Evolutionary conservation across 1,284 basidiomycete species (phyloP).

Genomic region (Cutaneotrichosporon sp.): DNA sequence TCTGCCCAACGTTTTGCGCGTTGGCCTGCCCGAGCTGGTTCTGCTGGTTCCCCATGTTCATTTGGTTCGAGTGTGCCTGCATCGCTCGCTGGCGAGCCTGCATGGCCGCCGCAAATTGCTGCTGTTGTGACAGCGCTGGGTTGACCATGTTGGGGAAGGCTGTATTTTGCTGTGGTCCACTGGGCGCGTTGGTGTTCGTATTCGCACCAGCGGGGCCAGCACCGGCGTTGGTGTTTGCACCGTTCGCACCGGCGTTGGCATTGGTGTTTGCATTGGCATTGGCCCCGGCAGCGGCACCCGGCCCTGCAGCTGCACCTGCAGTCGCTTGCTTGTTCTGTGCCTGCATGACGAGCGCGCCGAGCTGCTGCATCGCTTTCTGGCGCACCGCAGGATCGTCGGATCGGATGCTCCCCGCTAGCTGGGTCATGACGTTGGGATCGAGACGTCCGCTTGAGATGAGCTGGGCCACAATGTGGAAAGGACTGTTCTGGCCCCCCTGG

Average conservation of each 20-base stretch:
- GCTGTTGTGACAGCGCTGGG: slow-evolving; percentile 7
- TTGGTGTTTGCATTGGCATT: slow-evolving; percentile 4
- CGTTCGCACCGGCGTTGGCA: neutral
- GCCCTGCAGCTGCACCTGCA: neutral
- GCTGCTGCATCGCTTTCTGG: slow-evolving; percentile 14
- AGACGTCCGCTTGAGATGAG: slow-evolving; percentile 14
- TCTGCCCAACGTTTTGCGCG: neutral
- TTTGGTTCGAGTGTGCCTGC: slow-evolving; percentile 1
- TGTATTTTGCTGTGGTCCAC: too few relatives aligned
- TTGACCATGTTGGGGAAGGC: neutral
- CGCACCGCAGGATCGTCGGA: slow-evolving; percentile 11
- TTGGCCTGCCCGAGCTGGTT: slow-evolving; percentile 1
- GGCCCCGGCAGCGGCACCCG: neutral
- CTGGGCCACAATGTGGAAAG: slow-evolving; percentile 7
- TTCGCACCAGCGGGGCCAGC: too few relatives aligned
- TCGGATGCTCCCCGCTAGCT: slow-evolving; percentile 13
- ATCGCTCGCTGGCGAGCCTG: slow-evolving; percentile 10
- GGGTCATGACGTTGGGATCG: slow-evolving; percentile 17
- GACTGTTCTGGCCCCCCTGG: slow-evolving; percentile 1
- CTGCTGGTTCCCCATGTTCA: neutral
- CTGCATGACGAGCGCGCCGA: slow-evolving; percentile 13
- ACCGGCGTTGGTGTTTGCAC: too few relatives aligned
- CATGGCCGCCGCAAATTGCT: slow-evolving; percentile 15
- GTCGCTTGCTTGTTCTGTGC: slow-evolving; percentile 6
- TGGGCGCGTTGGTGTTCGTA: too few relatives aligned